Evolutionary conservation across 2,329 filamentous ascomycete genomes (phyloP).

Genomic region (Fusarium secorum): DNA sequence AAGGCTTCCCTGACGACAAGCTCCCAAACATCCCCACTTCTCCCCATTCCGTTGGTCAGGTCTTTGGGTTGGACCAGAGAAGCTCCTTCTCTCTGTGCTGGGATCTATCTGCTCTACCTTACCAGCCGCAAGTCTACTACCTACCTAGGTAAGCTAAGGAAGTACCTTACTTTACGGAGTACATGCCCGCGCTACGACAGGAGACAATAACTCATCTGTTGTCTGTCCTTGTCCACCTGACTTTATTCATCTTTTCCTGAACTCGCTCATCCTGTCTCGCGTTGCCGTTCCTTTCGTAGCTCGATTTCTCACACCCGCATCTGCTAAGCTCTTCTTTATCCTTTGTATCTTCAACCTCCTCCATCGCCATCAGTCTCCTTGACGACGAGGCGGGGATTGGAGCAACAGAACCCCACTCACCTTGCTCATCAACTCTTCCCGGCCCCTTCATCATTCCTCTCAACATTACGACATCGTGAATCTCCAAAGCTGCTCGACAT

Average conservation of each 20-base stretch:
- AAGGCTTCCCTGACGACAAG: constrained; percentile 43
- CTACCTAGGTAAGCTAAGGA: not conserved
- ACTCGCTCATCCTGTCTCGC: not conserved
- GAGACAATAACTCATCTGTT: constrained; percentile 10
- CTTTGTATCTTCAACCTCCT: not conserved
- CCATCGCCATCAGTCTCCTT: constrained; percentile 7
- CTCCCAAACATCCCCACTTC: constrained; percentile 31
- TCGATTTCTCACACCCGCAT: constrained; percentile 1
- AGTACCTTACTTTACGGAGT: not conserved
- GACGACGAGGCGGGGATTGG: constrained; percentile 32
- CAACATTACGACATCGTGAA: constrained; percentile 15
- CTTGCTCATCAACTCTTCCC: constrained; percentile 23
- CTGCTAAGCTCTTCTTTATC: not conserved
- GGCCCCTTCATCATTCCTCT: constrained; percentile 22
- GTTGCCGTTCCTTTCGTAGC: not conserved
- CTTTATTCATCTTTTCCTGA: not conserved
- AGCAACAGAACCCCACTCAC: constrained; percentile 33
- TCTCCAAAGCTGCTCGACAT: constrained; percentile 2
- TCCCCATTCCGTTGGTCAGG: constrained; percentile 33
- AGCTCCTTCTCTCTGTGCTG: constrained; percentile 20
- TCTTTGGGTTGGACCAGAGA: constrained; percentile 5
- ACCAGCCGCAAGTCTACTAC: not conserved
- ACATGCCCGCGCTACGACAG: not conserved
- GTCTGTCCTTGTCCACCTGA: constrained; percentile 7
- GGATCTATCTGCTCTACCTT: constrained; percentile 4